Percentiles rank a stretch among this genome's conserved stretches.
Evolutionary conservation across 257 asterid species (phyloP).

Genomic region (Jasminum sambac): DNA sequence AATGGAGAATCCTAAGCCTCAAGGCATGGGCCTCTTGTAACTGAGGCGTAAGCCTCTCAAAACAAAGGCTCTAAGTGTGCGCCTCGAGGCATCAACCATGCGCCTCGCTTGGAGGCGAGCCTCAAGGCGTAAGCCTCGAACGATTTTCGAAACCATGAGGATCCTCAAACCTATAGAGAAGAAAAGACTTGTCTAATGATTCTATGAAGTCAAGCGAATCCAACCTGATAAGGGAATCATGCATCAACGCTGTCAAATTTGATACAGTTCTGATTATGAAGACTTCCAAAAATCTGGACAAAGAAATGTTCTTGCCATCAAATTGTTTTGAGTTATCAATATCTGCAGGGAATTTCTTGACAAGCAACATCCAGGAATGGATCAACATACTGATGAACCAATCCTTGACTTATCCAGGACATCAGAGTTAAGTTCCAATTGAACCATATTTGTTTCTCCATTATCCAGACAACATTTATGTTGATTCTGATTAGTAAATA

Average conservation of each 20-base stretch:
- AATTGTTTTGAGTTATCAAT: slow-evolving; percentile 35
- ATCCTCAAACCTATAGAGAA: slow-evolving; percentile 82
- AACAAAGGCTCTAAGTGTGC: too few species aligned
- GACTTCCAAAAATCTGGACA: slow-evolving; percentile 66
- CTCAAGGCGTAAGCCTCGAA: too few species aligned
- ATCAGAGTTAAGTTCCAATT: slow-evolving; percentile 37
- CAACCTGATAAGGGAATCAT: slow-evolving; percentile 51
- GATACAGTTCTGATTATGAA: slow-evolving; percentile 52
- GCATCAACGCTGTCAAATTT: slow-evolving; percentile 53
- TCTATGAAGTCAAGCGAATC: slow-evolving; percentile 63
- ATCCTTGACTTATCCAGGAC: slow-evolving; percentile 44
- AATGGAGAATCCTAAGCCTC: too few species aligned
- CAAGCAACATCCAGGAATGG: slow-evolving; percentile 63
- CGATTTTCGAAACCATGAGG: too few species aligned
- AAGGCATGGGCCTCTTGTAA: too few species aligned
- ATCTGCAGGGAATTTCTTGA: slow-evolving; percentile 44
- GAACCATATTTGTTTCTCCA: slow-evolving; percentile 27
- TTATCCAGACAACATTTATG: slow-evolving; percentile 31
- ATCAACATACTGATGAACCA: slow-evolving; percentile 56
- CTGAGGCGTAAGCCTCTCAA: too few species aligned
- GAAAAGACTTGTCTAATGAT: slow-evolving; percentile 58
- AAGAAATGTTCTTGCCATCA: slow-evolving; percentile 37
- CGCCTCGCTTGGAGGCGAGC: too few species aligned
- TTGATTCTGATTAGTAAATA: slow-evolving; percentile 40
- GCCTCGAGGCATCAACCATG: too few species aligned